Conservation (phyloP, 306 rosid species). For the Quercus aquifolioides region DNA sequence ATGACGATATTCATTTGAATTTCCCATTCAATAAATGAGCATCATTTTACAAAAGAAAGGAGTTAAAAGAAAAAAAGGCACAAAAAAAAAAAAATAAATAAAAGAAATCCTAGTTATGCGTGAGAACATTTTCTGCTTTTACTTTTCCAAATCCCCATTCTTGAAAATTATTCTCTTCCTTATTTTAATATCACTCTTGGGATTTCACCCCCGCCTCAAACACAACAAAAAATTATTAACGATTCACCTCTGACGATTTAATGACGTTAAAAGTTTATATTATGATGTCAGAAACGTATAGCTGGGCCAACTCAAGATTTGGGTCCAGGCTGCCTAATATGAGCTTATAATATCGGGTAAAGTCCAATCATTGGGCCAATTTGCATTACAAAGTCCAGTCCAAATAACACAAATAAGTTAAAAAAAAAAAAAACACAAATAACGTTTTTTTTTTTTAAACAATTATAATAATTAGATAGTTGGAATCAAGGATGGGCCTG, state of each 20-base stretch:
- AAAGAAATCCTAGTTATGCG: constrained; percentile 18
- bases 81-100: too few species aligned
- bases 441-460: too few species aligned
- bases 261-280: not conserved
- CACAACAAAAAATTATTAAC: not conserved
- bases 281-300: not conserved
- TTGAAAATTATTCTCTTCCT: not conserved
- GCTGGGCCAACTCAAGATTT: not conserved
- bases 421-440: too few species aligned
- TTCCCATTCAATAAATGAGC: not conserved
- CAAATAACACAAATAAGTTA: not conserved
- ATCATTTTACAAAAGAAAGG: not conserved
- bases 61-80: not conserved
- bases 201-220: not conserved
- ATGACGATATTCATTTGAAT: not conserved
- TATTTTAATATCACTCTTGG: not conserved
- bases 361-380: too few species aligned
- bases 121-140: constrained; percentile 35
- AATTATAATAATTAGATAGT: too few species aligned
- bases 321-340: not conserved
- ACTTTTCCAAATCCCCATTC: constrained; percentile 27
- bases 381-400: not conserved
- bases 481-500: too few species aligned
- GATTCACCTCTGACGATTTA: not conserved
- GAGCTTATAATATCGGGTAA: too few species aligned